Percentiles rank a stretch among this genome's conserved stretches.
Evolutionary conservation across 495 filamentous ascomycete species (phyloP).

Genomic region (Thermothielavioides terrestris): DNA sequence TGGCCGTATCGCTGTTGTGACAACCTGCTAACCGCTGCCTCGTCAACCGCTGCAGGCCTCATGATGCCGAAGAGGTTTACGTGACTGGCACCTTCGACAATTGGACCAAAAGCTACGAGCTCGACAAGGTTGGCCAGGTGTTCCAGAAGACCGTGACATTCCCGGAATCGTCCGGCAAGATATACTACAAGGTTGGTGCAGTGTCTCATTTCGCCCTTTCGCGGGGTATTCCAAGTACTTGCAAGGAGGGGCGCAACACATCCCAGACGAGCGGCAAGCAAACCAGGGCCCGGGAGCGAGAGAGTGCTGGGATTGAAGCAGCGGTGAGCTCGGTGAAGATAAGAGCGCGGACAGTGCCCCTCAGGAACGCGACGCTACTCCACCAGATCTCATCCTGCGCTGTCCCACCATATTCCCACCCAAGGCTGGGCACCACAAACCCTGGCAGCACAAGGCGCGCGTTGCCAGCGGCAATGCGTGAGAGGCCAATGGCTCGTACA

Average conservation of each 20-base stretch:
- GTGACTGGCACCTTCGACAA: slow-evolving; percentile 95
- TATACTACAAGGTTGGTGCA: slow-evolving; percentile 72
- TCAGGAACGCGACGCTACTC: neutral
- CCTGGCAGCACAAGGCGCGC: too few species aligned
- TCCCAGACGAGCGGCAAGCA: too few species aligned
- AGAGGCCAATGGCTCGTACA: neutral
- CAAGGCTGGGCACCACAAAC: too few species aligned
- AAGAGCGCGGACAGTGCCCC: neutral
- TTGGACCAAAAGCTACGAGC: slow-evolving; percentile 75
- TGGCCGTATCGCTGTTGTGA: neutral
- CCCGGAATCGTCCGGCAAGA: slow-evolving; percentile 52
- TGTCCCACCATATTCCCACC: too few species aligned
- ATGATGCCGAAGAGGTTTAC: slow-evolving; percentile 73
- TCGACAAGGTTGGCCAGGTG: slow-evolving; percentile 60
- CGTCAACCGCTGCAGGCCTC: slow-evolving; percentile 47
- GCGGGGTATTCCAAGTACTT: too few species aligned
- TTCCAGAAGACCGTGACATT: slow-evolving; percentile 75
- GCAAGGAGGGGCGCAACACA: too few species aligned
- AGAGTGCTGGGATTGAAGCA: neutral
- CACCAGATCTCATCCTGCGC: slow-evolving; percentile 2
- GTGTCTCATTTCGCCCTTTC: slow-evolving; percentile 12
- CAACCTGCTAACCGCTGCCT: slow-evolving; percentile 14
- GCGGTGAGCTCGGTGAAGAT: slow-evolving; percentile 9
- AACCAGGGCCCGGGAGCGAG: neutral
- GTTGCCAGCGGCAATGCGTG: too few species aligned